These are phyloP conservation scores for Morella rubra DNA, from an alignment of 306 rosid species.

Conservation along the genomic window DNA sequence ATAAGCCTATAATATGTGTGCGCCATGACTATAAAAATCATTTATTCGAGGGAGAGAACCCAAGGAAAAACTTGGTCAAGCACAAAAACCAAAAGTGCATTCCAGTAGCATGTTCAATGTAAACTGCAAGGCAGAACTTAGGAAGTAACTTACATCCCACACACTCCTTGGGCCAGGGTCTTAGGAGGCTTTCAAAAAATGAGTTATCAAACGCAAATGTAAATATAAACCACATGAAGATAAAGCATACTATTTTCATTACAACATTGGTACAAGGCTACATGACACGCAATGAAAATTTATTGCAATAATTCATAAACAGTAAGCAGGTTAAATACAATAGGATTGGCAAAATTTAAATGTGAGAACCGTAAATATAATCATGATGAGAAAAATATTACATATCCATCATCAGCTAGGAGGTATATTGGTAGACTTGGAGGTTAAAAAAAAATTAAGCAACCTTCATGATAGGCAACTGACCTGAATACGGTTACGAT, in stretches of 20 bases:
- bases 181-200: not conserved
- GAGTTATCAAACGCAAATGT: not conserved
- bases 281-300: not conserved
- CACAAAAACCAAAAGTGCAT: not conserved
- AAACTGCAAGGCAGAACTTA: not conserved
- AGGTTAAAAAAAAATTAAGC: not conserved
- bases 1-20: too few relatives aligned
- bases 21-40: not conserved
- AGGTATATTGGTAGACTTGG: not conserved
- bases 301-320: not conserved
- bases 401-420: not conserved
- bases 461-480: constrained; percentile 31
- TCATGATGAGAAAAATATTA: not conserved
- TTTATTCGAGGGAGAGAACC: not conserved
- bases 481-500: constrained; percentile 98
- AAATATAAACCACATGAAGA: too few relatives aligned
- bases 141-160: not conserved
- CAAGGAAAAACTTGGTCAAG: not conserved
- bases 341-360: not conserved
- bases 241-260: not conserved
- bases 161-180: not conserved
- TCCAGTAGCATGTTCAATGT: not conserved
- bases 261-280: not conserved
- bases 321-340: not conserved
- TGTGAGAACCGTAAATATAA: not conserved